phyloP scores from a whole-genome alignment of 148 eudicot species.

The Vaccinium vitisidaea region DNA sequence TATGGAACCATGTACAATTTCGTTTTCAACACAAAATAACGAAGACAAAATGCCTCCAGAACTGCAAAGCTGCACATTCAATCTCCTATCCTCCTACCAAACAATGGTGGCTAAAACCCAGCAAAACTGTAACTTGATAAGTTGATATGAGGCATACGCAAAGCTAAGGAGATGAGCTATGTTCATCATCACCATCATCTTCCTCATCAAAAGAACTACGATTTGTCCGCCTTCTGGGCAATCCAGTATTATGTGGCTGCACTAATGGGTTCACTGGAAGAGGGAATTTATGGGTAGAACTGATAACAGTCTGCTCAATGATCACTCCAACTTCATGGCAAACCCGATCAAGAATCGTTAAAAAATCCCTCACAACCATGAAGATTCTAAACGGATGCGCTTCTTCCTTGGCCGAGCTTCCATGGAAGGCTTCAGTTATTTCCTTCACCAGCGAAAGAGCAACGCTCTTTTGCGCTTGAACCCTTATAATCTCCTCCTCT shows the following conservation, averaged over 20 bases:
- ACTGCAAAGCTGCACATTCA: constrained; percentile 17
- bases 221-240: constrained; percentile 37
- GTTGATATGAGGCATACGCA: not conserved
- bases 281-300: constrained; percentile 67
- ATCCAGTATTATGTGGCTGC: constrained; percentile 49
- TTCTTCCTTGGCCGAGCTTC: constrained; percentile 94
- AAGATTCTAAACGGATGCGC: constrained; percentile 96
- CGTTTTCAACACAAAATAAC: not conserved
- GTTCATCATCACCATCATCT: not conserved
- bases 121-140: constrained; percentile 16
- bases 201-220: constrained; percentile 61
- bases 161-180: constrained; percentile 32
- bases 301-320: constrained; percentile 62
- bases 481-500: constrained; percentile 66
- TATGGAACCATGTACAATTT: not conserved
- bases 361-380: constrained; percentile 85
- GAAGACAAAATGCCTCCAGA: constrained; percentile 27
- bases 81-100: constrained; percentile 23
- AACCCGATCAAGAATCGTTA: constrained; percentile 70
- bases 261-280: constrained; percentile 74
- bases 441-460: constrained; percentile 89
- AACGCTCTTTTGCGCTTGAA: constrained; percentile 85
- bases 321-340: constrained; percentile 94
- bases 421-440: constrained; percentile 94
- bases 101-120: constrained; percentile 26